Conservation (phyloP, 139 green algal genomes). For the Chlorella sp. region DNA sequence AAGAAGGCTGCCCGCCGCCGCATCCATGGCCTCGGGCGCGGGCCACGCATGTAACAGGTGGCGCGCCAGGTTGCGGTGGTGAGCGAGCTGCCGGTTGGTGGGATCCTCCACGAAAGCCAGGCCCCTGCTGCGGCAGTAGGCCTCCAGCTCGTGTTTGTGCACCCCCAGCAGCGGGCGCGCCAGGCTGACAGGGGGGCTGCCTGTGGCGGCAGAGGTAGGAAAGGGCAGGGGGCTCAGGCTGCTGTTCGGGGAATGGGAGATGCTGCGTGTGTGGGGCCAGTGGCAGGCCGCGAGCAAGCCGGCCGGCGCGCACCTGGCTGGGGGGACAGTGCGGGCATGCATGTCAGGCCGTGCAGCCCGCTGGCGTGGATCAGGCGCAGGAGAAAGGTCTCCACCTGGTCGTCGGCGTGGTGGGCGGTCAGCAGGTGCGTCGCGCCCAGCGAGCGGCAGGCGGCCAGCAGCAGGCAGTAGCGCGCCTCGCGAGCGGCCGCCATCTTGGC, state of each 20-base stretch:
- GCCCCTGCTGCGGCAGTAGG: constrained; percentile 26
- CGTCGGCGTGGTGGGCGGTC: constrained; percentile 54
- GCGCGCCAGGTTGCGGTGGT: constrained; percentile 24
- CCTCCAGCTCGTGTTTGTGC: constrained; percentile 43
- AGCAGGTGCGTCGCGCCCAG: constrained; percentile 35
- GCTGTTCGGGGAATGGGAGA: too few relatives aligned
- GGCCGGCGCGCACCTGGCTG: too few relatives aligned
- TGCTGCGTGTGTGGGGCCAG: not conserved
- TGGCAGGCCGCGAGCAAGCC: too few relatives aligned
- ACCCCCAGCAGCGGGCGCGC: constrained; percentile 41
- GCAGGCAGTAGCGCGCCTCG: constrained; percentile 35
- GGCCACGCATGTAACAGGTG: constrained; percentile 1
- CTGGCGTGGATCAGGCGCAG: constrained; percentile 53
- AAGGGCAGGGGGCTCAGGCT: not conserved
- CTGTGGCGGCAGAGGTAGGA: not conserved
- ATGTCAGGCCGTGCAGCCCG: constrained; percentile 52
- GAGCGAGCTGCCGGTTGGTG: constrained; percentile 20
- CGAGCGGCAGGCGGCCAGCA: constrained; percentile 27
- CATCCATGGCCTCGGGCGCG: not conserved
- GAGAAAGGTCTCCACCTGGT: constrained; percentile 62
- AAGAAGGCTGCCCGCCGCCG: not conserved
- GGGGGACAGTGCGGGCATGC: too few relatives aligned
- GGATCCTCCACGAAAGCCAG: constrained; percentile 23
- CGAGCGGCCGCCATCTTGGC: constrained; percentile 38
- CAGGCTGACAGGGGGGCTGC: constrained; percentile 24